phyloP scores from a whole-genome alignment of 345 rosid species.

The sweet orange (Citrus sinensis) region DVS_A1.0 CM039163.1:2785501-2786000 shows the following conservation, averaged over 20 bases:
- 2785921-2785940: constrained; percentile 44
- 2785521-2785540: neutral
- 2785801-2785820: constrained; percentile 98
- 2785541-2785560: neutral
- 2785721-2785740: neutral
- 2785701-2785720: neutral
- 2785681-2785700: neutral
- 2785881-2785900: constrained; percentile 65
- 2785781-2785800: constrained; percentile 86
- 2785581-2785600: neutral
- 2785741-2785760: constrained; percentile 24
- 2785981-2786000: neutral
- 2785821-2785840: constrained; percentile 98
- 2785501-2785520: constrained; percentile 5
- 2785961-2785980: neutral
- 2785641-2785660: neutral
- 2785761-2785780: constrained; percentile 95
- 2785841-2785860: constrained; percentile 73
- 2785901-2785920: constrained; percentile 74
- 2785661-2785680: neutral
- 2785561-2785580: neutral
- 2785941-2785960: neutral
- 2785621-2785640: neutral
- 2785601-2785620: neutral
- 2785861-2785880: constrained; percentile 74